Percentiles rank a stretch among this genome's conserved stretches.
These are phyloP conservation scores for Backusella liffmaniae DNA, from an alignment of 192 early-diverging fungal genomes.

Conservation along the genomic window DNA sequence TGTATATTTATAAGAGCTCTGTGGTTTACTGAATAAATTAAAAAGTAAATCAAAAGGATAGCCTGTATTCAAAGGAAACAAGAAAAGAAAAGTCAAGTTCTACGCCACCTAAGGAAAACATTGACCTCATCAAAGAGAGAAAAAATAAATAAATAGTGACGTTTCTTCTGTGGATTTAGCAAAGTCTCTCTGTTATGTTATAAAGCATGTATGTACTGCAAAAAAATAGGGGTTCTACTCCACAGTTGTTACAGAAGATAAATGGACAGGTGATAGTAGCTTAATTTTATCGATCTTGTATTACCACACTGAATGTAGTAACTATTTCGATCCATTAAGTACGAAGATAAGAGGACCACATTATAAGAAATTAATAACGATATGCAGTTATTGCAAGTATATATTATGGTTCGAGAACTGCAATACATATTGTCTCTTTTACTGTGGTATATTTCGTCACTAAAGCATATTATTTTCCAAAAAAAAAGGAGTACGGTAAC, in stretches of 20 bases:
- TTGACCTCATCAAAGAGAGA: neutral
- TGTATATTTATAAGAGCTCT: neutral
- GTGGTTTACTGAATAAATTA: neutral
- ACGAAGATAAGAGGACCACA: neutral
- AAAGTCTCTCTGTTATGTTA: neutral
- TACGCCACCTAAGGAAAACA: neutral
- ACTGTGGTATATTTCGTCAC: neutral
- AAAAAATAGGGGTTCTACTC: constrained; percentile 6
- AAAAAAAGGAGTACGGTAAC: neutral
- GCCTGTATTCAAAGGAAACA: neutral
- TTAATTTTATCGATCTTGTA: neutral
- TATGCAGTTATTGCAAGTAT: neutral
- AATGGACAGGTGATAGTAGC: neutral
- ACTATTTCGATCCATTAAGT: neutral
- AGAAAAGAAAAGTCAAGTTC: neutral
- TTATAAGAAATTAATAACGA: neutral
- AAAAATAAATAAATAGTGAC: neutral
- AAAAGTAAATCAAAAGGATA: neutral
- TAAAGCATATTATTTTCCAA: neutral
- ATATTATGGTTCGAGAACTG: neutral
- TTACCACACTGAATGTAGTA: neutral
- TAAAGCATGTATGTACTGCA: neutral
- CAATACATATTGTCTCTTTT: neutral
- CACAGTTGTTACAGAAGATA: neutral
- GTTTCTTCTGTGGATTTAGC: neutral